Evolutionary conservation across 1,284 basidiomycete species (phyloP).

Genomic region (Marasmius fiardii): DNA sequence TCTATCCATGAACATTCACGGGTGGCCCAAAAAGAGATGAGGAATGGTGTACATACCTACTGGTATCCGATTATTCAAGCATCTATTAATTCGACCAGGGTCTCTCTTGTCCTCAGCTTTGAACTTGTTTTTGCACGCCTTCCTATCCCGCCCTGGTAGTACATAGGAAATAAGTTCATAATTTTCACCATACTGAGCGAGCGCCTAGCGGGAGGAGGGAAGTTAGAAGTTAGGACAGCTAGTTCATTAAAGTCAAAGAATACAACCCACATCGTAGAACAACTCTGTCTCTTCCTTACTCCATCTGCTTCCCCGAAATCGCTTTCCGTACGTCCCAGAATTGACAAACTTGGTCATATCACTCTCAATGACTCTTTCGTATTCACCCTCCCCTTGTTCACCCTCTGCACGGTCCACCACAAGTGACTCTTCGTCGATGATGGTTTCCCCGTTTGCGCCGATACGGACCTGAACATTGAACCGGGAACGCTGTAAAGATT

Average conservation of each 20-base stretch:
- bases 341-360: constrained; percentile 83
- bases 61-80: constrained; percentile 62
- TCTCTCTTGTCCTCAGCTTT: constrained; percentile 84
- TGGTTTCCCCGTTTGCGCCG: constrained; percentile 76
- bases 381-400: constrained; percentile 61
- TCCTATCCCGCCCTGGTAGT: constrained; percentile 81
- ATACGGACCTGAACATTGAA: constrained; percentile 80
- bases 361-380: constrained; percentile 81
- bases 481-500: constrained; percentile 60
- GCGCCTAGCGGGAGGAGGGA: constrained; percentile 51
- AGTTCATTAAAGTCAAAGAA: neutral
- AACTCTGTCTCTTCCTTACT: constrained; percentile 81
- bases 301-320: constrained; percentile 78
- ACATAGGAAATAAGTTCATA: constrained; percentile 88
- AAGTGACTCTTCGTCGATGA: constrained; percentile 78
- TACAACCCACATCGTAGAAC: constrained; percentile 70
- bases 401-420: constrained; percentile 65
- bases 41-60: constrained; percentile 47
- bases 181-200: constrained; percentile 87
- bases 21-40: neutral
- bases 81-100: constrained; percentile 62
- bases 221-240: neutral
- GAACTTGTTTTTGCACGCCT: constrained; percentile 90
- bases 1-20: constrained; percentile 35
- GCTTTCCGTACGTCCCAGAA: constrained; percentile 78